Evolutionary conservation across 768 basidiomycete species (phyloP).

Genomic region (Kwoniella dendrophila): DNA sequence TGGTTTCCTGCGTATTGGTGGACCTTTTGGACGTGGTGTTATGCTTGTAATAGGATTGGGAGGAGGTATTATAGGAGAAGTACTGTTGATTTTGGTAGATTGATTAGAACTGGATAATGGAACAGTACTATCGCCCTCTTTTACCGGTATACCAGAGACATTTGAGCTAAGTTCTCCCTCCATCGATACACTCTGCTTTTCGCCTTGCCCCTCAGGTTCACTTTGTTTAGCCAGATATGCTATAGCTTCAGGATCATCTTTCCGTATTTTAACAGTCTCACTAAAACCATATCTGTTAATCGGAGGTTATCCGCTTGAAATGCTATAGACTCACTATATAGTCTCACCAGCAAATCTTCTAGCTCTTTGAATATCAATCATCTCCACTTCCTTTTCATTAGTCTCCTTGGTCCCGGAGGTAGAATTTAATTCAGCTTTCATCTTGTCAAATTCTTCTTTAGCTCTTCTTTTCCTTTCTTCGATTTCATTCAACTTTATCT

Average conservation of each 20-base stretch:
- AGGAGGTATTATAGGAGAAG: neutral
- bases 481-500: constrained; percentile 22
- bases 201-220: neutral
- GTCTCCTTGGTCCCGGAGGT: neutral
- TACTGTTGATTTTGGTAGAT: constrained; percentile 5
- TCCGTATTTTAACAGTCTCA: constrained; percentile 42
- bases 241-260: constrained; percentile 45
- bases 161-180: no score
- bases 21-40: constrained; percentile 15
- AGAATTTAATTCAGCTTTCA: constrained; percentile 22
- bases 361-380: constrained; percentile 43
- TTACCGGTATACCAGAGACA: neutral
- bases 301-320: no score
- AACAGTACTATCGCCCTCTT: neutral
- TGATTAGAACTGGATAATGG: neutral
- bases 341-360: constrained; percentile 50
- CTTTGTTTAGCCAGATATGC: constrained; percentile 20
- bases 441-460: constrained; percentile 33
- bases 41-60: neutral
- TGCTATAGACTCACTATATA: constrained; percentile 38
- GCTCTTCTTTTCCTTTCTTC: constrained; percentile 31
- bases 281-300: constrained; percentile 29
- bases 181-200: neutral
- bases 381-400: constrained; percentile 29
- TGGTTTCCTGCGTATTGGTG: constrained; percentile 40